phyloP scores from a whole-genome alignment of 176 grass and related monocot genomes.

The Alloteropsis semialata region DNA sequence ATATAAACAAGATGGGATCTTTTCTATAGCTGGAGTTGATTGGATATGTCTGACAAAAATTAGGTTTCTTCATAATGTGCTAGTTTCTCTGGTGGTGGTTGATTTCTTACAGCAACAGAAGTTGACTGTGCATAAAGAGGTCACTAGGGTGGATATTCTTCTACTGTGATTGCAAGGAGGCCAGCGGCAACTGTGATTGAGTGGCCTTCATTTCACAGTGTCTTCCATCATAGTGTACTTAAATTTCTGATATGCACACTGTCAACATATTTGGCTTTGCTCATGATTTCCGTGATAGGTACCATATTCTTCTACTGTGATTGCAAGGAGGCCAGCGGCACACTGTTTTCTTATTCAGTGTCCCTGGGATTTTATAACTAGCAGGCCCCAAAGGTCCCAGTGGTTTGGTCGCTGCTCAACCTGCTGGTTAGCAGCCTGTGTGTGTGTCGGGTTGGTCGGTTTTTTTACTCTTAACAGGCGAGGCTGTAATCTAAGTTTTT shows the following conservation, averaged over 20 bases:
- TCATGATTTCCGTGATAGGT: neutral
- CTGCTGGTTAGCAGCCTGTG: no score
- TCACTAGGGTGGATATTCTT: neutral
- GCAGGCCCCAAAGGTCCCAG: no score
- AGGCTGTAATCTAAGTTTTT: no score
- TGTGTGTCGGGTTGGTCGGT: no score
- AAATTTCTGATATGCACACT: conserved; percentile 9
- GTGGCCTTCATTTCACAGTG: neutral
- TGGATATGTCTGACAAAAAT: neutral
- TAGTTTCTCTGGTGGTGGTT: neutral
- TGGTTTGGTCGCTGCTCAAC: no score
- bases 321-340: neutral
- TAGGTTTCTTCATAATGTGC: neutral
- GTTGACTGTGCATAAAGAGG: neutral
- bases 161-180: neutral
- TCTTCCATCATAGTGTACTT: neutral
- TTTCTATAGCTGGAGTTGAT: neutral
- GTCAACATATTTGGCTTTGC: neutral
- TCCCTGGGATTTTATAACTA: neutral
- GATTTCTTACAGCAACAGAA: neutral
- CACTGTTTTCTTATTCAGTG: neutral
- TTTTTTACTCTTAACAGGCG: no score
- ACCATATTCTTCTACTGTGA: neutral
- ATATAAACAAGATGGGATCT: neutral
- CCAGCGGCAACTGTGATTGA: neutral